Base-by-base conservation (phyloP, 129 eudicot genomes). In the Solidago caesia region DNA sequence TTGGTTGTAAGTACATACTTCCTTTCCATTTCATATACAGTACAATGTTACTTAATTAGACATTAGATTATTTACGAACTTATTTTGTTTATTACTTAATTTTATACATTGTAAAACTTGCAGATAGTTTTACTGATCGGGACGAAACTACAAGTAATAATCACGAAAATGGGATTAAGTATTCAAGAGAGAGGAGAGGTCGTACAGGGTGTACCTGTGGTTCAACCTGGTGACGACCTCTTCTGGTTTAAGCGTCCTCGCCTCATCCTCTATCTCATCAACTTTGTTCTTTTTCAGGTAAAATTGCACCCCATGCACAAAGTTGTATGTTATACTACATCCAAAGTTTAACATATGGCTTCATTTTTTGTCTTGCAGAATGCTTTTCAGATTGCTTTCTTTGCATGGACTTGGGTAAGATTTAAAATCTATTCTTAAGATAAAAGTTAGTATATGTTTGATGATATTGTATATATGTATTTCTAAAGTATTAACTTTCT, bases 321-420 rank as follows among this genome's bases (percentile, higher is more conserved):
- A 52, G 2, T 14, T 14, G 57, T 53, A 53, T 53, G 39, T 1
- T 27, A 16, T 44, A 21, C 48, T 44, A 21, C 48, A 29, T 72
- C 15, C 33, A 72, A 21, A 16, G 33, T 44, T 29, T 5, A 63
- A 46, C 51, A 46, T 46, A 69, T 74, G 27, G 7, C 61, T 56
- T 51, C n/a, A 7, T 55, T 68, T 15, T 26, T 39, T 56, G 61
- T 0, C 2, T 59, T 85, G 51, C 84, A 88, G 94, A 90, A 90
- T 70, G 92, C 96, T 55, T 87, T 87, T 75, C 92, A 85, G 59
- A 5, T 87, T 48, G 96, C 96, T 55, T 82, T 84, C 84, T 88
- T 91, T 76, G 79, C 79, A 67, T 87, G 89, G 94, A 82, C 85
- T 72, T 82, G 83, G 91, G 97, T 91, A 80, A 79, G 94, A 67